Conservation (phyloP, 768 basidiomycete species). For the Termitomyces sp. region DNA sequence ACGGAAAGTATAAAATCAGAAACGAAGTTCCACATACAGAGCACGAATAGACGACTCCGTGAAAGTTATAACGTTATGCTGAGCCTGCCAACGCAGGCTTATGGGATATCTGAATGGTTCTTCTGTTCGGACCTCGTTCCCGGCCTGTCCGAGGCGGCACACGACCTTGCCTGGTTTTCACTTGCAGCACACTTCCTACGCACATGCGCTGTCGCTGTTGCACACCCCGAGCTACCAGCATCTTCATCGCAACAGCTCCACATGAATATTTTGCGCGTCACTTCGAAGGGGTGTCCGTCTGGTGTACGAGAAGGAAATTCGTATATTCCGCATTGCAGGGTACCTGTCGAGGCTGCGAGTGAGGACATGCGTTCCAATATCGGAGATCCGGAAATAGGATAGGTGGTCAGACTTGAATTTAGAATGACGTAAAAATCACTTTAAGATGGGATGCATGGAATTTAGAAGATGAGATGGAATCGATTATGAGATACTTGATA, state of each 20-base stretch:
- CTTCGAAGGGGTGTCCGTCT: slow-evolving; percentile 27
- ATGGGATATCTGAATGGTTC: not conserved
- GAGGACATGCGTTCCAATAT: not conserved
- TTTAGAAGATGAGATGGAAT: too few species aligned
- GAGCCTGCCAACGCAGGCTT: not conserved
- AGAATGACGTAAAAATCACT: not conserved
- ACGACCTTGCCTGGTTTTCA: not conserved
- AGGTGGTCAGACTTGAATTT: not conserved
- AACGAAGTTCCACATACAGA: not conserved
- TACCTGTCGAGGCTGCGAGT: slow-evolving; percentile 21
- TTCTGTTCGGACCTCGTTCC: not conserved
- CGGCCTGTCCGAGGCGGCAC: not conserved
- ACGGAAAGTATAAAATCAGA: not conserved
- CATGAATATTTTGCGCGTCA: slow-evolving; percentile 34
- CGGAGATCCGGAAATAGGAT: not conserved
- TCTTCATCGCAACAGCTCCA: slow-evolving; percentile 49
- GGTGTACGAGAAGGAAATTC: slow-evolving; percentile 37
- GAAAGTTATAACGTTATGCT: not conserved
- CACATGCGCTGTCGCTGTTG: slow-evolving; percentile 15
- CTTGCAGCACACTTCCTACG: not conserved
- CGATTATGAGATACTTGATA: too few species aligned
- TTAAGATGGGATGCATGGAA: not conserved
- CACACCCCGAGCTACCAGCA: slow-evolving; percentile 34
- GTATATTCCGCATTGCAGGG: slow-evolving; percentile 34
- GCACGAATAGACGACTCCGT: not conserved